Percentiles rank a stretch among this genome's conserved stretches.
These are phyloP conservation scores for Rhodomyrtus tomentosa DNA, from an alignment of 345 rosid species.

Conservation along the genomic window DNA sequence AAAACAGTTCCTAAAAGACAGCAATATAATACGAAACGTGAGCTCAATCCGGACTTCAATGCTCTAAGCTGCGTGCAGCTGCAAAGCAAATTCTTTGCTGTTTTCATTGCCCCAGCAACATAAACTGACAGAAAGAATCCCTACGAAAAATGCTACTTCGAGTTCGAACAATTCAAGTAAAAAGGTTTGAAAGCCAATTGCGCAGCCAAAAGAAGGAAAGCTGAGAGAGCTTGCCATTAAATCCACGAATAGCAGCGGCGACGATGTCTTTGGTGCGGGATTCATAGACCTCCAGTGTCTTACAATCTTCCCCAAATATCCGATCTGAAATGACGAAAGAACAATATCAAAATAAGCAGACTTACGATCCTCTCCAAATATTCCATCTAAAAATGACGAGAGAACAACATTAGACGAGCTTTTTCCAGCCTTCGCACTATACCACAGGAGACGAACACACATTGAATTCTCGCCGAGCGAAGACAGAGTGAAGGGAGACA, in stretches of 20 bases:
- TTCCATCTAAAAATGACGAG: slow-evolving; percentile 16
- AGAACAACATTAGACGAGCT: background rate
- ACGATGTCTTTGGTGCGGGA: slow-evolving; percentile 73
- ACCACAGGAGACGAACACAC: background rate
- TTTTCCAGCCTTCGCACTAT: background rate
- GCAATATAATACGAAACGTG: background rate
- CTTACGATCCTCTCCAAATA: slow-evolving; percentile 51
- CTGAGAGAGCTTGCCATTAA: slow-evolving; percentile 50
- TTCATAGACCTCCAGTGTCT: slow-evolving; percentile 53
- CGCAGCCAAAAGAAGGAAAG: background rate
- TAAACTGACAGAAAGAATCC: background rate
- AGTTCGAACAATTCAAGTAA: background rate
- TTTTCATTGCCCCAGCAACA: background rate
- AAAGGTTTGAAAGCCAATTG: background rate
- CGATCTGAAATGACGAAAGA: slow-evolving; percentile 23
- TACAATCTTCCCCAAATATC: slow-evolving; percentile 55
- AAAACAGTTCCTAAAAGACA: slow-evolving; percentile 66
- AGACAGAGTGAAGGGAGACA: background rate
- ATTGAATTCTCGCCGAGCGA: too few relatives aligned
- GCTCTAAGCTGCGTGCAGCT: background rate
- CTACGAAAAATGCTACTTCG: background rate
- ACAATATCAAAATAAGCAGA: slow-evolving; percentile 4
- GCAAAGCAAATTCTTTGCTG: background rate
- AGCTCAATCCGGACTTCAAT: background rate
- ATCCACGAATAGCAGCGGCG: slow-evolving; percentile 79